Conservation (phyloP, 1,284 basidiomycete species). For the Leccinum pachyderme region DNA sequence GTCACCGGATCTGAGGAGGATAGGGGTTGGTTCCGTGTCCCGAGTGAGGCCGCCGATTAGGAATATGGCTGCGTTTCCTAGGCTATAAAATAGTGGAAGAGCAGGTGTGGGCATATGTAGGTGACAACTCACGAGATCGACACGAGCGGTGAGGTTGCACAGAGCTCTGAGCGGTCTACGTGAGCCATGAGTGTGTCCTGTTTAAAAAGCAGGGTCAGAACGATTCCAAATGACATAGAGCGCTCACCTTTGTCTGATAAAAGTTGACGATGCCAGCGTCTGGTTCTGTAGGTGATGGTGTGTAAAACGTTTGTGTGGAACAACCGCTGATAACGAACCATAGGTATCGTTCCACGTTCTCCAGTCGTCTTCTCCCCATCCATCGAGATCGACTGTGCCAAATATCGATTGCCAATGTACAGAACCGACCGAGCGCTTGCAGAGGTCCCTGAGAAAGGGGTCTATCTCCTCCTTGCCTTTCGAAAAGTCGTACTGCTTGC, state of each 20-base stretch:
- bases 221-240: not conserved
- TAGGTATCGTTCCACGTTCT: constrained; percentile 71
- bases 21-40: constrained; percentile 71
- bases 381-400: constrained; percentile 33
- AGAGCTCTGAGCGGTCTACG: constrained; percentile 88
- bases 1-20: constrained; percentile 86
- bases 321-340: constrained; percentile 42
- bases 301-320: not conserved
- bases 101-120: not conserved
- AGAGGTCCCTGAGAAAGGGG: constrained; percentile 52
- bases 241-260: constrained; percentile 66
- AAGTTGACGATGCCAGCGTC: constrained; percentile 95
- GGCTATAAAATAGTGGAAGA: constrained; percentile 42
- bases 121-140: constrained; percentile 74
- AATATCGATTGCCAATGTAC: constrained; percentile 75
- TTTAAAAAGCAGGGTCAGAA: not conserved
- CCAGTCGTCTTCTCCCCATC: constrained; percentile 65
- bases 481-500: constrained; percentile 86
- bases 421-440: constrained; percentile 55
- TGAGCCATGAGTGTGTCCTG: constrained; percentile 91
- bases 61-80: constrained; percentile 85
- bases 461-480: constrained; percentile 65
- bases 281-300: constrained; percentile 52
- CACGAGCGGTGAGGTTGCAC: constrained; percentile 82
- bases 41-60: constrained; percentile 83